Evolutionary conservation across 140 eudicot species (phyloP), one percentile per base, ranked within the genome.

Genomic region (Erigeron philadelphicus): DNA sequence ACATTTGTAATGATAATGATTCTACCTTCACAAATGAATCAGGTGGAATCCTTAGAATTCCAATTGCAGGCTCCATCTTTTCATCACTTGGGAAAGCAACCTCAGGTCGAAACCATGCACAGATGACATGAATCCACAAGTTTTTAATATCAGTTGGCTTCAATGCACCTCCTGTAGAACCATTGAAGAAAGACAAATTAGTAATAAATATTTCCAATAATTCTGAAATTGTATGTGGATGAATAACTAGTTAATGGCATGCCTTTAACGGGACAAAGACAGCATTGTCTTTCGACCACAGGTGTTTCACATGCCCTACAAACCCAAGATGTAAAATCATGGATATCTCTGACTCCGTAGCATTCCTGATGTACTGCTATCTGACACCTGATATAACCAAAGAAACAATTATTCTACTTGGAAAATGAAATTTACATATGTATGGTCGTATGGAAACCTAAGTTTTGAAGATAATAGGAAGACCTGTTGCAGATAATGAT

Each of bases 331-430:
- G 98, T 81, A 64, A 93, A 85, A 80, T 93, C 96, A 60, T 86
- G 81, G 72, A 76, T 62, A 58, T 77, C 72, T 44, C 82, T 80
- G 35, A 76, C 90, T 69, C 98, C 98, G 70, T 93, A 89, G 80
- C 98, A 93, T 85, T 93, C 98, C 83, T 93, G 90, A 78, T 89
- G 98, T 35, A 93, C 93, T 1, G 94, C 98, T 66, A 93, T 93
- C 83, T 93, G 88, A 72, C 98, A 93, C 74, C 98, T 92, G 81
- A 46, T 59, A 54, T 25, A 8, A 64, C 8, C 21, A 61, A 35
- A 60, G 19, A 38, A 31, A 31, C 0, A 9, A 54, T 76, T 53
- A 72, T 66, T 52, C 23, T 35, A 50, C 58, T 68, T 11, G 23
- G 63, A 16, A 16, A 15, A 68, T 57, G 61, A 13, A 9, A 58